These are phyloP conservation scores for Agrocybe chaxingu DNA, from an alignment of 768 basidiomycete genomes.

Conservation along the genomic window DNA sequence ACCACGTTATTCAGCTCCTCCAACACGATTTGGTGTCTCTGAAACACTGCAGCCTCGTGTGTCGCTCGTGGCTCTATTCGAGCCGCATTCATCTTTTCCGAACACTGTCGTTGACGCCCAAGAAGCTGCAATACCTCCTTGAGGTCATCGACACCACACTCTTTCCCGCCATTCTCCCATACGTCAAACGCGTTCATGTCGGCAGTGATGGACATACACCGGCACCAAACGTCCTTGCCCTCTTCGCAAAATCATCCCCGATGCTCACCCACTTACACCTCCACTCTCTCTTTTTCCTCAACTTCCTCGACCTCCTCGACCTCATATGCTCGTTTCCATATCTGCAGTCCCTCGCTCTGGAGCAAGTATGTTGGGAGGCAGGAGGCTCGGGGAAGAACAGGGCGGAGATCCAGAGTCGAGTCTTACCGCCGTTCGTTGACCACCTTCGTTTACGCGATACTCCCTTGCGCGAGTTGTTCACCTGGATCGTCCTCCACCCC, in stretches of 20 bases:
- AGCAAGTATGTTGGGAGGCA: conserved; percentile 3
- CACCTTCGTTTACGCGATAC: neutral
- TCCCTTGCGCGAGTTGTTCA: conserved; percentile 1
- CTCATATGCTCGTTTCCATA: conserved; percentile 8
- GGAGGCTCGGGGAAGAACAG: neutral
- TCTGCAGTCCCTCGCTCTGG: conserved; percentile 4
- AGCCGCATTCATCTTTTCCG: conserved; percentile 7
- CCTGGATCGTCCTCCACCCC: conserved; percentile 8
- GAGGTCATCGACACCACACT: neutral
- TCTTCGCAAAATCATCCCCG: conserved; percentile 2
- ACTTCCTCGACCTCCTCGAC: conserved; percentile 5
- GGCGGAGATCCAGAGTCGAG: neutral
- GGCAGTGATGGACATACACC: neutral
- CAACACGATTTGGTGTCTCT: conserved; percentile 1
- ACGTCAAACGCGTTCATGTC: conserved; percentile 4
- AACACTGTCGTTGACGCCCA: conserved; percentile 1
- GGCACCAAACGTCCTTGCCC: neutral
- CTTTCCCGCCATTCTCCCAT: conserved; percentile 3
- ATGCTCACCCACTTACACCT: conserved; percentile 6
- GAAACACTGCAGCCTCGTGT: conserved; percentile 14
- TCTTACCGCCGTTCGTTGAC: neutral
- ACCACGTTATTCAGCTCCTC: conserved; percentile 8
- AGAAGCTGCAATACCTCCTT: neutral
- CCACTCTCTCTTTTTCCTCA: neutral
- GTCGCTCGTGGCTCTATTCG: conserved; percentile 9